These are phyloP conservation scores for Sphagnum magellanicum DNA, from an alignment of 228 moss, liverwort and hornwort genomes.

Conservation along the genomic window DNA sequence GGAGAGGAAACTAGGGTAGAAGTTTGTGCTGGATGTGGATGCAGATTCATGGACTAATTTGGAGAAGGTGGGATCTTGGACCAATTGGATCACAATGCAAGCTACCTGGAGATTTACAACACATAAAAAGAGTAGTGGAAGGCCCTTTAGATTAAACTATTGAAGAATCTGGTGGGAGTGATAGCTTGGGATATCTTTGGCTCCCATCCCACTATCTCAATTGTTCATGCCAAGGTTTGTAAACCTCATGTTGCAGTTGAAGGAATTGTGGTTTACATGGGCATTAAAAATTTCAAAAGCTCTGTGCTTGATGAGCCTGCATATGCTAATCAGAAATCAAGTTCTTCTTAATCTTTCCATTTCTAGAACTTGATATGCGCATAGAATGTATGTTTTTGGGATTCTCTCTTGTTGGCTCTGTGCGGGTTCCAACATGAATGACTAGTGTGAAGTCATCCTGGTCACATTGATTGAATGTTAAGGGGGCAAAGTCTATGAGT, in stretches of 20 bases:
- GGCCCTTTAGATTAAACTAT: conserved; percentile 50
- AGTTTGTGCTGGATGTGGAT: conserved; percentile 65
- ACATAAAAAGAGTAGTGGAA: conserved; percentile 62
- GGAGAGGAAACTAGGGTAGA: conserved; percentile 79
- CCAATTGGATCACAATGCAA: conserved; percentile 57
- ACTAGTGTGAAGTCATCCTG: too few relatives aligned
- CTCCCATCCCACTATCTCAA: conserved; percentile 37
- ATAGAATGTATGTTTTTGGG: too few relatives aligned
- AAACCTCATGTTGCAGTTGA: conserved; percentile 70
- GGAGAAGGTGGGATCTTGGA: conserved; percentile 47
- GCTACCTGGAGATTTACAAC: conserved; percentile 67
- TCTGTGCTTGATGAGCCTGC: conserved; percentile 2
- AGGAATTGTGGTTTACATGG: conserved; percentile 55
- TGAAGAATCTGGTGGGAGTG: conserved; percentile 61
- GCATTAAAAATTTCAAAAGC: conserved; percentile 76
- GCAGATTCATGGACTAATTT: conserved; percentile 77
- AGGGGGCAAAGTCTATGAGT: too few relatives aligned
- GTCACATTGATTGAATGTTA: too few relatives aligned
- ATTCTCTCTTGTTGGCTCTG: too few relatives aligned
- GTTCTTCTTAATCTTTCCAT: too few relatives aligned
- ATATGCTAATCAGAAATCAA: too few relatives aligned
- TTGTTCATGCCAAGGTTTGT: conserved; percentile 62
- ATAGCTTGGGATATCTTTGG: conserved; percentile 58
- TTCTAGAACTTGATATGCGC: too few relatives aligned
- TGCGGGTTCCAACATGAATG: too few relatives aligned